Conservation (phyloP, 2,329 filamentous ascomycete genomes). For the Didymella lethalis region DNA sequence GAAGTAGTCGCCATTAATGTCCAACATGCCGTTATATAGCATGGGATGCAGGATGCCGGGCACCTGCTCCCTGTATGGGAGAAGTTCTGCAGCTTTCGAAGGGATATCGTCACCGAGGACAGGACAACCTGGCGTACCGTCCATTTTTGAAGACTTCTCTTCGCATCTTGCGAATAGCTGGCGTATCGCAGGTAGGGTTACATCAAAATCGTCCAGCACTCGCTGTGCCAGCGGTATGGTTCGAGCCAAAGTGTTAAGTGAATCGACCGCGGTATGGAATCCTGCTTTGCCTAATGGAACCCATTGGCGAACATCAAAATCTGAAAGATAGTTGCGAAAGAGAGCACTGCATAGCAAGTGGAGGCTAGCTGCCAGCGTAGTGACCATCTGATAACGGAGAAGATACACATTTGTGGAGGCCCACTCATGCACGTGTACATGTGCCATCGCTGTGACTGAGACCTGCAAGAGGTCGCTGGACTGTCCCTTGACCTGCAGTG, state of each 20-base stretch:
- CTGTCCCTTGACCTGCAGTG: constrained; percentile 31
- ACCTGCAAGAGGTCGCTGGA: constrained; percentile 27
- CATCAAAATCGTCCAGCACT: constrained; percentile 33
- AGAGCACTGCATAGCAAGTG: constrained; percentile 33
- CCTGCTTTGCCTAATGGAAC: constrained; percentile 16
- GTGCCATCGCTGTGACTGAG: constrained; percentile 26
- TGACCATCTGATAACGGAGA: constrained; percentile 1
- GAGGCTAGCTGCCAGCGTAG: constrained; percentile 28
- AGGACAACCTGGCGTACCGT: background rate
- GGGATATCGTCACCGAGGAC: constrained; percentile 17
- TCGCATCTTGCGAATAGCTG: constrained; percentile 8
- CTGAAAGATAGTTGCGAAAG: constrained; percentile 19
- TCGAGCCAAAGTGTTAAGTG: constrained; percentile 22
- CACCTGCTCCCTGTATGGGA: constrained; percentile 33
- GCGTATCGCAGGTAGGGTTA: constrained; percentile 23
- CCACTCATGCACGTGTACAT: constrained; percentile 12
- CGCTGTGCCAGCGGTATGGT: constrained; percentile 22
- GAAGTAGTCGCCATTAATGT: background rate
- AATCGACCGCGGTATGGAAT: constrained; percentile 24
- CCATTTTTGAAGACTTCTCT: background rate
- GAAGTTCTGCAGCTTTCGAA: constrained; percentile 26
- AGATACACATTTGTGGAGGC: background rate
- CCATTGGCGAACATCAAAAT: constrained; percentile 8
- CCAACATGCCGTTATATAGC: background rate
- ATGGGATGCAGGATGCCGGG: background rate